Percentiles rank a stretch among this genome's conserved stretches.
These are phyloP conservation scores for Entomortierella lignicola DNA, from an alignment of 192 early-diverging fungal species.

Conservation along the genomic window DNA sequence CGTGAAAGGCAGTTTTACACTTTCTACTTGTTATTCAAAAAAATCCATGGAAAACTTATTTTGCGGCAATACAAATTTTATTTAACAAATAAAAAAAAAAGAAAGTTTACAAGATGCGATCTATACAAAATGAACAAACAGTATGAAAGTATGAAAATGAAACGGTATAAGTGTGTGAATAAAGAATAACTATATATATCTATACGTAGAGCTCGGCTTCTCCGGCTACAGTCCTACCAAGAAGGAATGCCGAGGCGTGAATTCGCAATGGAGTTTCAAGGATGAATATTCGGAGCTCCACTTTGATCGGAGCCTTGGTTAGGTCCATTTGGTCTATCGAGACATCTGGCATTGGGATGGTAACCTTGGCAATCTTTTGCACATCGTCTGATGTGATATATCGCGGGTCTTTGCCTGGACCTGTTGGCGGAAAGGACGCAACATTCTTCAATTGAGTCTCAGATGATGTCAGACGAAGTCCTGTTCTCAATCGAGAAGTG, in stretches of 20 bases:
- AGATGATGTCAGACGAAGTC: conserved; percentile 9
- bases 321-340: conserved; percentile 48
- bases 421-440: conserved; percentile 27
- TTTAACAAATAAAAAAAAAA: too few species aligned
- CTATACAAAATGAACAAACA: too few species aligned
- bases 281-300: conserved; percentile 45
- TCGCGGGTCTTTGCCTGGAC: conserved; percentile 23
- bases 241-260: conserved; percentile 33
- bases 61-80: too few species aligned
- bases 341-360: conserved; percentile 50
- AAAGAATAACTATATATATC: neutral
- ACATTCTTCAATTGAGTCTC: conserved; percentile 25
- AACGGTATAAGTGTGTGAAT: neutral
- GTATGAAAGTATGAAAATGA: neutral
- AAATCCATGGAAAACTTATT: too few species aligned
- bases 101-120: too few species aligned
- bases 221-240: conserved; percentile 34
- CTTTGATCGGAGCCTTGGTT: conserved; percentile 45
- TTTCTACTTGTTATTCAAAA: too few species aligned
- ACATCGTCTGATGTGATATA: conserved; percentile 48
- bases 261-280: conserved; percentile 36
- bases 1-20: too few species aligned
- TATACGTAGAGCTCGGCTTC: conserved; percentile 30
- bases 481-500: conserved; percentile 1
- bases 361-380: conserved; percentile 49